Percentiles rank a stretch among this genome's conserved stretches.
These are phyloP conservation scores for Hypericum perforatum DNA, from an alignment of 345 rosid species.

Conservation along the genomic window DNA sequence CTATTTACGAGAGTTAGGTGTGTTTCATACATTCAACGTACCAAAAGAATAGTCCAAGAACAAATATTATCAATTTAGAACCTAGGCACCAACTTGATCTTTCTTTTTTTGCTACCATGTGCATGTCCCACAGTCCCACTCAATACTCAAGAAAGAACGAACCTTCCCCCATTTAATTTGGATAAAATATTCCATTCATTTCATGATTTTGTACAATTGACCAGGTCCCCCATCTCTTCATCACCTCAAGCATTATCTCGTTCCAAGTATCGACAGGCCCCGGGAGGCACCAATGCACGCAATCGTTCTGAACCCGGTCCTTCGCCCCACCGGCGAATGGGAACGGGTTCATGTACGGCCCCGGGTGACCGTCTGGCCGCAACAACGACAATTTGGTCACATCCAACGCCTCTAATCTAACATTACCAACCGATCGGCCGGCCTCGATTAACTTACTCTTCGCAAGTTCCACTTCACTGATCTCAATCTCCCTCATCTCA, in stretches of 20 bases:
- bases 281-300: constrained; percentile 96
- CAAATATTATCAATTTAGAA: too few species aligned
- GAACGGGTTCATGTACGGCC: constrained; percentile 68
- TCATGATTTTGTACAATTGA: too few species aligned
- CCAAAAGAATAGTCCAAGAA: too few species aligned
- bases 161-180: background rate
- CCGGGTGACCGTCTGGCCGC: constrained; percentile 93
- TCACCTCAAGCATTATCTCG: constrained; percentile 52
- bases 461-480: constrained; percentile 49
- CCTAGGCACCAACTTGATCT: too few species aligned
- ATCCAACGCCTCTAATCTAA: constrained; percentile 59
- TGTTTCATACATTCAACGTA: too few species aligned
- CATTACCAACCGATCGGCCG: constrained; percentile 3
- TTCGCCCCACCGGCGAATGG: constrained; percentile 69
- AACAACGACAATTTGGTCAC: constrained; percentile 53
- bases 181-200: too few species aligned
- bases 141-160: background rate
- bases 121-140: background rate
- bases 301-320: constrained; percentile 79
- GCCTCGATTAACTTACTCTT: constrained; percentile 20
- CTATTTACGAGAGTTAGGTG: too few species aligned
- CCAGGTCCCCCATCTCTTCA: constrained; percentile 40
- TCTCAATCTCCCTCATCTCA: constrained; percentile 54
- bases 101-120: background rate
- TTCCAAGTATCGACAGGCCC: constrained; percentile 96